Evolutionary conservation across 2,329 filamentous ascomycete genomes (phyloP).

Genomic region (Aspergillus fructus): DNA sequence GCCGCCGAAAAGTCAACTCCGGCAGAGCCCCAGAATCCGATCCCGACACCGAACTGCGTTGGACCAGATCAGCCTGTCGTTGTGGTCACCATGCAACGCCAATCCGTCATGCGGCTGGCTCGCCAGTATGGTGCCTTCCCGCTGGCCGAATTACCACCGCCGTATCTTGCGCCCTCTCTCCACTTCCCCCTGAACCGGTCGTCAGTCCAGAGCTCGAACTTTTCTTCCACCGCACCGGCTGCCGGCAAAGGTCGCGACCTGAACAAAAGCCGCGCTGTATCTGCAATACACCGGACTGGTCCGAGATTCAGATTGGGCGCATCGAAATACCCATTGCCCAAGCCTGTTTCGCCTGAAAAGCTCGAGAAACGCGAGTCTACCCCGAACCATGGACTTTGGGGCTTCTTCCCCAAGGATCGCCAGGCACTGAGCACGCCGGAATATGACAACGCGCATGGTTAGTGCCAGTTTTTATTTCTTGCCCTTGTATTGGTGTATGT

Average conservation of each 20-base stretch:
- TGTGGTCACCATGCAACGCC: slow-evolving; percentile 36
- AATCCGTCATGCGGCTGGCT: slow-evolving; percentile 33
- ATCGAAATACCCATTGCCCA: slow-evolving; percentile 69
- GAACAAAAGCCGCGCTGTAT: slow-evolving; percentile 79
- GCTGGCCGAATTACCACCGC: slow-evolving; percentile 41
- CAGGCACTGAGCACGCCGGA: slow-evolving; percentile 70
- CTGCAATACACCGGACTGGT: slow-evolving; percentile 74
- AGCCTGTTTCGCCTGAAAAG: slow-evolving; percentile 63
- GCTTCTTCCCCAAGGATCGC: slow-evolving; percentile 76
- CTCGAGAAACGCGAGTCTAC: slow-evolving; percentile 53
- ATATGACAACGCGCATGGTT: slow-evolving; percentile 69
- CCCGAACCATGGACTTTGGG: slow-evolving; percentile 83
- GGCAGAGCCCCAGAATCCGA: slow-evolving; percentile 23
- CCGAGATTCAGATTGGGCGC: slow-evolving; percentile 73
- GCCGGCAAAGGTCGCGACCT: slow-evolving; percentile 63
- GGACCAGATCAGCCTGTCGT: slow-evolving; percentile 8
- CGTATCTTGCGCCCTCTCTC: slow-evolving; percentile 45
- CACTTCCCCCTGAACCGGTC: slow-evolving; percentile 36
- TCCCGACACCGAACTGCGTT: slow-evolving; percentile 12
- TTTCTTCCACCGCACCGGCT: slow-evolving; percentile 56
- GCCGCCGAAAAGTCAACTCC: slow-evolving; percentile 22
- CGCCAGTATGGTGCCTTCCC: slow-evolving; percentile 33
- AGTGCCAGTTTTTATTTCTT: slow-evolving; percentile 15
- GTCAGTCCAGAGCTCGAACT: slow-evolving; percentile 37
- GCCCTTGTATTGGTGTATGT: neutral